Conservation (phyloP, 2,329 filamentous ascomycete species). For the Cercospora nicotianae region DNA sequence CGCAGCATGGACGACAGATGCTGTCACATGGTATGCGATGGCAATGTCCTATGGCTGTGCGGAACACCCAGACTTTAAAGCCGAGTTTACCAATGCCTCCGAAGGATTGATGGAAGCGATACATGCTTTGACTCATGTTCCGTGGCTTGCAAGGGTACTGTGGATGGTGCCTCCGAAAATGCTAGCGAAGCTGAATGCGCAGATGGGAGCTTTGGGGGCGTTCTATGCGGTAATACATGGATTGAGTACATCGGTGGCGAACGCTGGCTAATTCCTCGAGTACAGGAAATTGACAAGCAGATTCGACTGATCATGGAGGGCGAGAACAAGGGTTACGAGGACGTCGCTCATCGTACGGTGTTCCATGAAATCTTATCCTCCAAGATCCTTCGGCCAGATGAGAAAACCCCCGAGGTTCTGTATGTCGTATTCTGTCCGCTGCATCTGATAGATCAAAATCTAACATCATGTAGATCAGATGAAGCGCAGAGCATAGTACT, state of each 20-base stretch:
- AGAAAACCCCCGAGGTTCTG: conserved; percentile 3
- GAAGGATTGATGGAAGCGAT: conserved; percentile 1
- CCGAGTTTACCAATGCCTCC: background rate
- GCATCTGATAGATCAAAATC: background rate
- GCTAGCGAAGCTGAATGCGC: background rate
- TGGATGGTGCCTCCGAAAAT: background rate
- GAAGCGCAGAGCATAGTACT: conserved; percentile 2
- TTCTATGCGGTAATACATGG: background rate
- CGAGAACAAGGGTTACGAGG: background rate
- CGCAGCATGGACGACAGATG: conserved; percentile 3
- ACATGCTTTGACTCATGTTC: conserved; percentile 3
- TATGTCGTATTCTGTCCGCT: background rate
- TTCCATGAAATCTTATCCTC: conserved; percentile 10
- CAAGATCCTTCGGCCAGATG: conserved; percentile 1
- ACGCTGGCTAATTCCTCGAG: background rate
- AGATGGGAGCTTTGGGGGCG: conserved; percentile 1
- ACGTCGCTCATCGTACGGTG: background rate
- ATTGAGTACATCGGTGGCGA: background rate
- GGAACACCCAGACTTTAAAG: background rate
- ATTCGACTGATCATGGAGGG: background rate
- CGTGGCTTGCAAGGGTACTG: conserved; percentile 1
- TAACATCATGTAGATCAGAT: background rate
- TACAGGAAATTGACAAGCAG: background rate
- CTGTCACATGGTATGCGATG: conserved; percentile 11
- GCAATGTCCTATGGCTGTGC: conserved; percentile 12